Percentiles rank a stretch among this genome's conserved stretches.
These are phyloP conservation scores for Xeromyces bisporus DNA, from an alignment of 495 filamentous ascomycete species.

Conservation along the genomic window DNA sequence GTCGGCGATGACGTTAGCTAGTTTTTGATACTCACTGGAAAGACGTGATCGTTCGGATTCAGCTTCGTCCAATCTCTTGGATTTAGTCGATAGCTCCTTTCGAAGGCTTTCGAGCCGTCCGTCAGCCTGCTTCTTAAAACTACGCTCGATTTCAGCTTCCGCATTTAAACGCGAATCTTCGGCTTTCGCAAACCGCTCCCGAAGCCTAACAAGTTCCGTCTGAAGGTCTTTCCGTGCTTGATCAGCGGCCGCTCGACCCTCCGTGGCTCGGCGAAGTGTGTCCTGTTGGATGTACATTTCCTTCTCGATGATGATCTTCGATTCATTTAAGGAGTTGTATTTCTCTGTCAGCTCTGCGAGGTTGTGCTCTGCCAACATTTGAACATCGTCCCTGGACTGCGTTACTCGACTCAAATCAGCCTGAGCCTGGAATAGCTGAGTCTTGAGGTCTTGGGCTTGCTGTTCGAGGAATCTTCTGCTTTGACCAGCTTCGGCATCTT, in stretches of 20 bases:
- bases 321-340: slow-evolving; percentile 73
- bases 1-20: slow-evolving; percentile 70
- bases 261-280: slow-evolving; percentile 70
- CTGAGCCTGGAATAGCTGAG: slow-evolving; percentile 68
- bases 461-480: slow-evolving; percentile 73
- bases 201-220: slow-evolving; percentile 62
- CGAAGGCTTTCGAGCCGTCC: slow-evolving; percentile 65
- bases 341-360: slow-evolving; percentile 65
- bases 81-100: slow-evolving; percentile 60
- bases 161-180: slow-evolving; percentile 75
- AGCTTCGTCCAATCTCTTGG: slow-evolving; percentile 51
- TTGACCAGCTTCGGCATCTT: slow-evolving; percentile 73
- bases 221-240: slow-evolving; percentile 80
- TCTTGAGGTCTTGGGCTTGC: slow-evolving; percentile 75
- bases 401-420: slow-evolving; percentile 79
- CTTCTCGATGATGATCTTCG: slow-evolving; percentile 95
- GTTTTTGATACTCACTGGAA: slow-evolving; percentile 55
- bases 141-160: slow-evolving; percentile 65
- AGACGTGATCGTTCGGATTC: slow-evolving; percentile 62
- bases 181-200: slow-evolving; percentile 63
- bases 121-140: slow-evolving; percentile 55
- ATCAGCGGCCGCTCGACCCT: slow-evolving; percentile 61
- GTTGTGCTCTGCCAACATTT: slow-evolving; percentile 81
- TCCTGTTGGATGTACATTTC: slow-evolving; percentile 98
- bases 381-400: slow-evolving; percentile 92